These are phyloP conservation scores for Prunus campanulata DNA, from an alignment of 306 rosid species.

Conservation along the genomic window DNA sequence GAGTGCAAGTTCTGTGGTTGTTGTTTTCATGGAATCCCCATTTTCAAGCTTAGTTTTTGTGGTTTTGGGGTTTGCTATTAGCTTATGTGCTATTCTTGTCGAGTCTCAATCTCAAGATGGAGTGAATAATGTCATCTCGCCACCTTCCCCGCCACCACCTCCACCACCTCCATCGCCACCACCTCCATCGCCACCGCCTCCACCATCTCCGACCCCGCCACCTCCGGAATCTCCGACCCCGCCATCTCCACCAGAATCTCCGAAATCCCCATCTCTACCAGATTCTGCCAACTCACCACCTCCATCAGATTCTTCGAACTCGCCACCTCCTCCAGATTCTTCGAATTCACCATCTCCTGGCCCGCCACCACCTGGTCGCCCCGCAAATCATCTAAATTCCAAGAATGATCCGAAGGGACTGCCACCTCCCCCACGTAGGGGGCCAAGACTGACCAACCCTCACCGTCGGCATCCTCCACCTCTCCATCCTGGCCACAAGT, in stretches of 20 bases:
- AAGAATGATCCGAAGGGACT: not conserved
- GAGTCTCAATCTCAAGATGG: conserved; percentile 32
- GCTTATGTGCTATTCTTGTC: conserved; percentile 37
- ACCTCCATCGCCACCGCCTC: not conserved
- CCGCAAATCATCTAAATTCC: not conserved
- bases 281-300: not conserved
- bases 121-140: not conserved
- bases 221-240: not conserved
- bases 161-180: not conserved
- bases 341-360: not conserved
- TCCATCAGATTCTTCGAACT: not conserved
- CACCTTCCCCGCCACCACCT: not conserved
- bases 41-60: conserved; percentile 41
- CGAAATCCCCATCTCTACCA: not conserved
- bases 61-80: conserved; percentile 41
- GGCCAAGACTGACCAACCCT: not conserved
- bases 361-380: not conserved
- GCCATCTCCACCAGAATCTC: not conserved
- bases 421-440: not conserved
- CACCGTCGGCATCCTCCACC: not conserved
- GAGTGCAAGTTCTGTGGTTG: conserved; percentile 12
- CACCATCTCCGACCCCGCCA: not conserved
- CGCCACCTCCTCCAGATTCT: not conserved
- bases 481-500: not conserved
- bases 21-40: conserved; percentile 58